phyloP scores from a whole-genome alignment of 441 rosid species.

The Erysimum cheiri region DNA sequence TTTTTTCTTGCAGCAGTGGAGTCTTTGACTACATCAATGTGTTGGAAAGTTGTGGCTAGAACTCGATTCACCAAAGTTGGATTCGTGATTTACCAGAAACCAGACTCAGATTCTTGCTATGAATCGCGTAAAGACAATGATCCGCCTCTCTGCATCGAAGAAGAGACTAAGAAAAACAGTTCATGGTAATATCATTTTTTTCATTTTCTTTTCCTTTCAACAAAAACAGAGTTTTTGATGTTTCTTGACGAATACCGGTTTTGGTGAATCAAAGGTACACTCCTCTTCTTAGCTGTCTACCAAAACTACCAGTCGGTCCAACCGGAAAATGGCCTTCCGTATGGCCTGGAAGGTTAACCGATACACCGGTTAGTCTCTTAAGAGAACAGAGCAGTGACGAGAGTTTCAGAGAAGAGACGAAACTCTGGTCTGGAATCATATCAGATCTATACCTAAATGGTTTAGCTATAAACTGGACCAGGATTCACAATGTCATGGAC shows the following conservation, averaged over 20 bases:
- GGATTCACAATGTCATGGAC: slow-evolving; percentile 80
- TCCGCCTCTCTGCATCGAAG: slow-evolving; percentile 67
- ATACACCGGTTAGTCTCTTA: slow-evolving; percentile 30
- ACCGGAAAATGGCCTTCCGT: slow-evolving; percentile 26
- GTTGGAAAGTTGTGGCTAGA: slow-evolving; percentile 83
- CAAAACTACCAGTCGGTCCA: slow-evolving; percentile 20
- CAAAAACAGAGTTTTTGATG: background rate
- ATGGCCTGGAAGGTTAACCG: slow-evolving; percentile 44
- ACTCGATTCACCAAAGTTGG: slow-evolving; percentile 66
- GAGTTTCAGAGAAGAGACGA: slow-evolving; percentile 54
- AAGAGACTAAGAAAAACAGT: slow-evolving; percentile 46
- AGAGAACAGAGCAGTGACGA: slow-evolving; percentile 37
- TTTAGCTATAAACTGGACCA: slow-evolving; percentile 72
- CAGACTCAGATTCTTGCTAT: slow-evolving; percentile 71
- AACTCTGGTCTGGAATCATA: slow-evolving; percentile 72
- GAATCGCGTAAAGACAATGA: slow-evolving; percentile 48
- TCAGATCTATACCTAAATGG: slow-evolving; percentile 67
- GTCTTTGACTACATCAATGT: slow-evolving; percentile 68
- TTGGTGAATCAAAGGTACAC: slow-evolving; percentile 34
- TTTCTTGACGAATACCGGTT: background rate
- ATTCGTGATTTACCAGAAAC: slow-evolving; percentile 82
- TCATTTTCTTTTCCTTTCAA: background rate
- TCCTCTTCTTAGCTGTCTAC: slow-evolving; percentile 43
- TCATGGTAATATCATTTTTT: slow-evolving; percentile 57
- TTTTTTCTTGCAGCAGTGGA: slow-evolving; percentile 64